Conservation (phyloP, 371 early-diverging fungal species). For the Dichotomocladium elegans region DNA sequence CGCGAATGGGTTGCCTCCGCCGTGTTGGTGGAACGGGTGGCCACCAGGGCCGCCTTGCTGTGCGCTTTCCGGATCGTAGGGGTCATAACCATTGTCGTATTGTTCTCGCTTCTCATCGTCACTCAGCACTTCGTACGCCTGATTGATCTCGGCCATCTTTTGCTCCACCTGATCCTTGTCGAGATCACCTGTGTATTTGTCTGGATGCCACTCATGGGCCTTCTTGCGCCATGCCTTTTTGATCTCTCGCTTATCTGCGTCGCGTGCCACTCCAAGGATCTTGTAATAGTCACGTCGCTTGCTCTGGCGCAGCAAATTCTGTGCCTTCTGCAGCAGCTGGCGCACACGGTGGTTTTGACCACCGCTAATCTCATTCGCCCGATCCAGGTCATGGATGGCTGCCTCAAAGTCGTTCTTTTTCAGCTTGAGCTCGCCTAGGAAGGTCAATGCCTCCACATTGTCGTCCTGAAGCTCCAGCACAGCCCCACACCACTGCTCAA, state of each 20-base stretch:
- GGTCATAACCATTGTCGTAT: constrained; percentile 93
- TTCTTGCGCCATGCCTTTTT: constrained; percentile 91
- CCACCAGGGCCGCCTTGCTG: constrained; percentile 25
- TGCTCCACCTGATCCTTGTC: constrained; percentile 71
- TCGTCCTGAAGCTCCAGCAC: constrained; percentile 57
- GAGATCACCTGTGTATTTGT: constrained; percentile 83
- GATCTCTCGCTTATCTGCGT: constrained; percentile 77
- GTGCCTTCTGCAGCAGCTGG: constrained; percentile 61
- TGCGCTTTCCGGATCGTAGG: constrained; percentile 77
- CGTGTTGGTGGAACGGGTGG: constrained; percentile 19
- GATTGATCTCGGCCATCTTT: constrained; percentile 92
- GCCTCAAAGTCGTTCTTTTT: constrained; percentile 71
- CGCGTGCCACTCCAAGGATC: constrained; percentile 75
- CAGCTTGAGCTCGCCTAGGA: constrained; percentile 67
- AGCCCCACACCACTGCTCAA: constrained; percentile 56
- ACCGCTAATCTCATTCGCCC: constrained; percentile 62
- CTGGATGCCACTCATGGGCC: constrained; percentile 88
- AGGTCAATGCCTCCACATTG: constrained; percentile 66
- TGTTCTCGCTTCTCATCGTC: constrained; percentile 70
- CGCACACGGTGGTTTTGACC: constrained; percentile 56
- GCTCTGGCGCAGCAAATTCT: constrained; percentile 65
- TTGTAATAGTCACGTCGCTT: constrained; percentile 91
- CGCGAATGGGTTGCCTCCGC: constrained; percentile 50
- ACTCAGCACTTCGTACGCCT: constrained; percentile 88
- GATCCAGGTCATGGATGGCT: constrained; percentile 66